phyloP scores from a whole-genome alignment of 345 rosid genomes.

The Populus davidiana region DNA sequence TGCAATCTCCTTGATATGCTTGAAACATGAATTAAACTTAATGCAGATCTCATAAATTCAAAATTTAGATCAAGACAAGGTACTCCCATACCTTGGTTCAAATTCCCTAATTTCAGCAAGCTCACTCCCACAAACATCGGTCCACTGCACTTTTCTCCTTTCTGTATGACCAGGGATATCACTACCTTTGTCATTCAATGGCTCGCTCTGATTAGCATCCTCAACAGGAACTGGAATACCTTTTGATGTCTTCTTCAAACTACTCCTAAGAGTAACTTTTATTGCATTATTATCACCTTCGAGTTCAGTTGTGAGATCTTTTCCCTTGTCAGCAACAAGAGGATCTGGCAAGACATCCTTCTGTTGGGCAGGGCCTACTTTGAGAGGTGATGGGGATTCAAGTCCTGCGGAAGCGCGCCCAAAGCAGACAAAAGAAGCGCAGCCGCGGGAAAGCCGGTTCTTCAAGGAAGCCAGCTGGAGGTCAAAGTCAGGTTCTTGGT shows the following conservation, averaged over 20 bases:
- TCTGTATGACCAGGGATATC: slow-evolving; percentile 43
- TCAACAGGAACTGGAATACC: slow-evolving; percentile 36
- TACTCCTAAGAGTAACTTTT: slow-evolving; percentile 61
- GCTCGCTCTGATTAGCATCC: slow-evolving; percentile 37
- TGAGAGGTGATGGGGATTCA: slow-evolving; percentile 67
- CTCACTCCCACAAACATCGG: slow-evolving; percentile 84
- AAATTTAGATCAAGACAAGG: slow-evolving; percentile 7
- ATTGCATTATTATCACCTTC: slow-evolving; percentile 41
- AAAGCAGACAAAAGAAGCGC: slow-evolving; percentile 84
- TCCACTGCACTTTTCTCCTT: slow-evolving; percentile 90
- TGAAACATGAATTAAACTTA: background rate
- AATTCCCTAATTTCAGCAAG: slow-evolving; percentile 87
- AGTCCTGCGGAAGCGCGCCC: slow-evolving; percentile 83
- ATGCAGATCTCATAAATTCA: background rate
- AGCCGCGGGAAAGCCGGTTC: slow-evolving; percentile 75
- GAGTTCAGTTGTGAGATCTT: slow-evolving; percentile 32
- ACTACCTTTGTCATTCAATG: slow-evolving; percentile 40
- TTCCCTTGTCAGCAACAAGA: slow-evolving; percentile 42
- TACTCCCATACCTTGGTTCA: slow-evolving; percentile 75
- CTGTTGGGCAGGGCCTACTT: slow-evolving; percentile 69
- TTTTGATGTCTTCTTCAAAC: slow-evolving; percentile 62
- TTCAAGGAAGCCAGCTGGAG: slow-evolving; percentile 95
- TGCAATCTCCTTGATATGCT: background rate
- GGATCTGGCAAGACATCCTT: slow-evolving; percentile 53
- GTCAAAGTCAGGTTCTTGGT: slow-evolving; percentile 65